Base-by-base conservation (phyloP, 805 yeast genomes). In the Zygotorulaspora chibaensis region DNA sequence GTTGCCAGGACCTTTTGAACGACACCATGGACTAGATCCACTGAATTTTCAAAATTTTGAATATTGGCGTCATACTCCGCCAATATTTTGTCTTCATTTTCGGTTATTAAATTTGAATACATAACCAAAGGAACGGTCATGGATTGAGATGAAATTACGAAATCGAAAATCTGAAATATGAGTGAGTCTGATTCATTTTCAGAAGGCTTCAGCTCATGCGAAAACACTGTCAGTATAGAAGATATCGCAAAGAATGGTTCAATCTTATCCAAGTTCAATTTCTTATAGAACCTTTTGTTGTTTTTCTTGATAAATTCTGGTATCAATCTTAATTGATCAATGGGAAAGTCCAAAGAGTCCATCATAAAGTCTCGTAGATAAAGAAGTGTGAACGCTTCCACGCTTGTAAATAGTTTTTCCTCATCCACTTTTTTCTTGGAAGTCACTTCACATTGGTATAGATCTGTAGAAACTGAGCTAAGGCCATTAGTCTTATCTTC, bases 301-400 rank as follows among this genome's bases (percentile, higher is more conserved):
- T 71, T 65, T 2, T 57, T 53, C 20, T 68, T 69, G 3, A 88
- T 49, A 2, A 90, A 55, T 3, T 77, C 73, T 0, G 95, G 89
- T 2, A 93, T 77, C 16, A 90, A 63, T 15, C 68, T 63, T 46
- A 89, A 66, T 45, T 87, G 89, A 43, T 75, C 76, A 9, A 87
- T 63, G 0, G 96, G 75, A 8, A 85, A 76, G 23, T 76, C 74
- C 34, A 91, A 73, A 17, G 80, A 75, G 3, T 82, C 76, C 63
- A 87, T 73, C 95, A 91, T 84, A 61, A 81, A 93, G 65, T 91
- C 99, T 39, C 98, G 72, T 35, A 93, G 66, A 58, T 81, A 85
- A 42, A 68, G 52, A 8, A 84, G 53, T 0, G 93, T 73, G 38
- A 88, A 67, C 26, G 66, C 61, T 45, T 80, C 83, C 40, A 90